Evolutionary conservation across 1,284 basidiomycete genomes (phyloP).

Genomic region (Rhodotorula mucilaginosa): DNA sequence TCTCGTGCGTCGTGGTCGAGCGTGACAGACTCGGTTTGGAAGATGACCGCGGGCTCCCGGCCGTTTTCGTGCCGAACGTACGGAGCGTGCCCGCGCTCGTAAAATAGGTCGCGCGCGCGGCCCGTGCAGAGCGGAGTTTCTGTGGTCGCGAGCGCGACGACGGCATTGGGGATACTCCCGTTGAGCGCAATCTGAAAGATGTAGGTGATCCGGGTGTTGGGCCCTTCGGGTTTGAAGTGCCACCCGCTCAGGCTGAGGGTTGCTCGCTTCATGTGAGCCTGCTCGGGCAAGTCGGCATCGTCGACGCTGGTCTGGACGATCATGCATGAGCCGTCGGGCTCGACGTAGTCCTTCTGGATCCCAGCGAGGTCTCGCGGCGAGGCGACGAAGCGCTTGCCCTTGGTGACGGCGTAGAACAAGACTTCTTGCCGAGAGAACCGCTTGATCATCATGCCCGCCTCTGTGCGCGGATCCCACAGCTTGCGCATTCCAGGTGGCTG

Average conservation of each 20-base stretch:
- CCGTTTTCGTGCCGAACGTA: conserved; percentile 15
- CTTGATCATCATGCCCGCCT: conserved; percentile 23
- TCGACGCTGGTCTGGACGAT: conserved; percentile 31
- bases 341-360: conserved; percentile 27
- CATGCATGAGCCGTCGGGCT: conserved; percentile 12
- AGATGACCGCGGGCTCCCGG: conserved; percentile 10
- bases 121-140: conserved; percentile 28
- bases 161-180: conserved; percentile 16
- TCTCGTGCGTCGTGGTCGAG: neutral
- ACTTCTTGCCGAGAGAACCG: conserved; percentile 18
- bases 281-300: conserved; percentile 11
- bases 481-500: conserved; percentile 33
- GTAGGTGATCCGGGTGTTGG: conserved; percentile 7
- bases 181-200: conserved; percentile 25
- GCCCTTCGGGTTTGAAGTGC: conserved; percentile 15
- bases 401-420: conserved; percentile 29
- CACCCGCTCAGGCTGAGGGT: conserved; percentile 25
- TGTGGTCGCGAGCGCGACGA: conserved; percentile 21
- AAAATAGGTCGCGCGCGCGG: conserved; percentile 13
- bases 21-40: conserved; percentile 23
- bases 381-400: conserved; percentile 27
- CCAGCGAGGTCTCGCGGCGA: conserved; percentile 30
- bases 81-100: conserved; percentile 16
- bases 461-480: conserved; percentile 27
- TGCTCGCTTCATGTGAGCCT: conserved; percentile 17